A percentile compares a stretch with the other conserved stretches of the same genome.
Evolutionary conservation across 495 filamentous ascomycete genomes (phyloP).

Genomic region (Elaphomyces granulatus): DNA sequence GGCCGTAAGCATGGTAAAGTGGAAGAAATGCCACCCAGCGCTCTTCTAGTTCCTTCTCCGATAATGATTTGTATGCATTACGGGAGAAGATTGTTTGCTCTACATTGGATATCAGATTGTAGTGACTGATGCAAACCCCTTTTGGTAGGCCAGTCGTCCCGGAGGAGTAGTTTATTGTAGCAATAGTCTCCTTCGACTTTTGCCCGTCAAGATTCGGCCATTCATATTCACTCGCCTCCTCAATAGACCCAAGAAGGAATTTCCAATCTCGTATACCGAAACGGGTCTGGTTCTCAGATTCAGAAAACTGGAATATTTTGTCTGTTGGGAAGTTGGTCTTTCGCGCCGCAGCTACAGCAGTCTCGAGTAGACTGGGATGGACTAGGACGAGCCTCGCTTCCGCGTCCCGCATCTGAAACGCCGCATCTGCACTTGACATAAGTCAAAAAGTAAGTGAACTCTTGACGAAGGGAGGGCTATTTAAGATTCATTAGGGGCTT

Average conservation of each 20-base stretch:
- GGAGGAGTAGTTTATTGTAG: constrained; percentile 31
- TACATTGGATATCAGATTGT: constrained; percentile 30
- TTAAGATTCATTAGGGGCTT: too few species aligned
- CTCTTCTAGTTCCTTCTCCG: constrained; percentile 12
- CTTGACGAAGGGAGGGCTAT: too few species aligned
- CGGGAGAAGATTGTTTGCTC: constrained; percentile 16
- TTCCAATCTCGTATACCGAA: constrained; percentile 21
- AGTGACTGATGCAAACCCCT: constrained; percentile 32
- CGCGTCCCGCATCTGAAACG: constrained; percentile 59
- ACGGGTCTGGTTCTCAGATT: constrained; percentile 25
- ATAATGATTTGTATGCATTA: constrained; percentile 14
- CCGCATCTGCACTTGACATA: constrained; percentile 38
- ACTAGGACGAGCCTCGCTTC: constrained; percentile 50
- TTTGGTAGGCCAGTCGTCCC: constrained; percentile 38
- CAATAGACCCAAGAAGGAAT: constrained; percentile 16
- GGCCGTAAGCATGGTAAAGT: constrained; percentile 30
- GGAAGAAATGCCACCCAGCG: constrained; percentile 30
- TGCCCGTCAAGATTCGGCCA: constrained; percentile 18
- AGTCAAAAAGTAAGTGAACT: too few species aligned
- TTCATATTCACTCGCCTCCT: constrained; percentile 21
- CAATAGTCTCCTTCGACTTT: constrained; percentile 17
- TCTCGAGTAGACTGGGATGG: constrained; percentile 23
- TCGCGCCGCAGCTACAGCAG: constrained; percentile 30
- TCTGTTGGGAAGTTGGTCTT: constrained; percentile 23
- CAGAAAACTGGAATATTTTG: constrained; percentile 37